Conservation (phyloP, 139 green algal genomes). For the Spirogloea muscicola region DNA sequence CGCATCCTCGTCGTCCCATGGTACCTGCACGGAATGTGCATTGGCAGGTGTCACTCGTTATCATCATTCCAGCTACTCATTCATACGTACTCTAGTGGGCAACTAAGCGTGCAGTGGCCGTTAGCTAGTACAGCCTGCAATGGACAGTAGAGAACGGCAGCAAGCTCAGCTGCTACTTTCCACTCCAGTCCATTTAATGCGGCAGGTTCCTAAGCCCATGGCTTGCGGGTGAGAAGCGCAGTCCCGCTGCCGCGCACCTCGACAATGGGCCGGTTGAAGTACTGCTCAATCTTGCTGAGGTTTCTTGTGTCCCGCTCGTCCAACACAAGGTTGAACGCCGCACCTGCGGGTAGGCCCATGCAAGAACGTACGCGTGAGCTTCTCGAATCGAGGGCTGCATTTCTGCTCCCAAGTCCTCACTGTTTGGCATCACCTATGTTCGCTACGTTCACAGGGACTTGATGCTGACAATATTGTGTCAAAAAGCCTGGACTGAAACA, state of each 20-base stretch:
- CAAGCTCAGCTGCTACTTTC: background rate
- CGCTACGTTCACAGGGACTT: background rate
- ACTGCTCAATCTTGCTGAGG: conserved; percentile 68
- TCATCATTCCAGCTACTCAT: no score
- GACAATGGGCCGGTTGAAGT: conserved; percentile 81
- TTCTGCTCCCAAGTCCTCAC: background rate
- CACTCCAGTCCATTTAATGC: background rate
- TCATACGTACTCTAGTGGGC: background rate
- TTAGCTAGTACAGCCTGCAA: background rate
- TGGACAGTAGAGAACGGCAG: background rate
- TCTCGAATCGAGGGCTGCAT: no score
- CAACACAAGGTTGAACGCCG: conserved; percentile 49
- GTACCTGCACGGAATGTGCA: conserved; percentile 33
- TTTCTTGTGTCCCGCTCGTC: conserved; percentile 50
- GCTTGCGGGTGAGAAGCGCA: background rate
- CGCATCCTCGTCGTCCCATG: conserved; percentile 71
- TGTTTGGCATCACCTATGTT: background rate
- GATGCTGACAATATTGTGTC: background rate
- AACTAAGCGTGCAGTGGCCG: background rate
- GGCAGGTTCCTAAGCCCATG: background rate
- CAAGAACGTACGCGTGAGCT: no score
- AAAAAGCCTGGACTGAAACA: background rate
- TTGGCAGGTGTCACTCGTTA: background rate
- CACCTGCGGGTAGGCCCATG: conserved; percentile 25
- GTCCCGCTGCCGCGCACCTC: conserved; percentile 50